phyloP scores from a whole-genome alignment of 2,329 filamentous ascomycete species.

The Raffaelea albimanens region DNA sequence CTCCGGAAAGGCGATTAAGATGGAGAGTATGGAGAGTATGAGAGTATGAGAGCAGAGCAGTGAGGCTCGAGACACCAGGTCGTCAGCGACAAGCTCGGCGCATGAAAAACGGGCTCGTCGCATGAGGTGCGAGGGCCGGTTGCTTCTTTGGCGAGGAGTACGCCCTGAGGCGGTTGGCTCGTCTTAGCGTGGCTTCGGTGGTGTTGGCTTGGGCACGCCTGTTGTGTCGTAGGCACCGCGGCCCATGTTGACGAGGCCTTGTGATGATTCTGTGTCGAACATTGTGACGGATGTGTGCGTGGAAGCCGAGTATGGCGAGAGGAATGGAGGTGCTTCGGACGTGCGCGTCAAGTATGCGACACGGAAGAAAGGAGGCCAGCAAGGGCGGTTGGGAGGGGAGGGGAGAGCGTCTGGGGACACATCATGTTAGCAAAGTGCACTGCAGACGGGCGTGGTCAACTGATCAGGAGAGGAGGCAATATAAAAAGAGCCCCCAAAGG shows the following conservation, averaged over 20 bases:
- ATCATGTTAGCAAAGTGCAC: background rate
- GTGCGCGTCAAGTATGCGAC: slow-evolving; percentile 2
- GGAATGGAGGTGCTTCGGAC: background rate
- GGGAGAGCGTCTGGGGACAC: background rate
- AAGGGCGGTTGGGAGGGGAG: background rate
- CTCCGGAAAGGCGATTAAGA: background rate
- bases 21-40: background rate
- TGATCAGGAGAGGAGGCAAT: background rate
- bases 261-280: slow-evolving; percentile 19
- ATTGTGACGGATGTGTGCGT: slow-evolving; percentile 16
- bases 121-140: background rate
- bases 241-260: slow-evolving; percentile 22
- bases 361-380: background rate
- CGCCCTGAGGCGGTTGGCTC: background rate
- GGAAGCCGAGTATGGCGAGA: background rate
- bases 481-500: background rate
- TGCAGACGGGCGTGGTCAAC: background rate
- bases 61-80: background rate
- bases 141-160: background rate
- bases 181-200: slow-evolving; percentile 24
- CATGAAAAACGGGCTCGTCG: background rate
- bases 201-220: slow-evolving; percentile 26
- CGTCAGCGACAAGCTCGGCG: background rate
- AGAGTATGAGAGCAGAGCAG: background rate
- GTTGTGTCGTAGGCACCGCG: slow-evolving; percentile 28